Percentiles rank a stretch among this genome's conserved stretches.
Conservation (phyloP, 129 eudicot species). For the Tagetes erecta region DNA sequence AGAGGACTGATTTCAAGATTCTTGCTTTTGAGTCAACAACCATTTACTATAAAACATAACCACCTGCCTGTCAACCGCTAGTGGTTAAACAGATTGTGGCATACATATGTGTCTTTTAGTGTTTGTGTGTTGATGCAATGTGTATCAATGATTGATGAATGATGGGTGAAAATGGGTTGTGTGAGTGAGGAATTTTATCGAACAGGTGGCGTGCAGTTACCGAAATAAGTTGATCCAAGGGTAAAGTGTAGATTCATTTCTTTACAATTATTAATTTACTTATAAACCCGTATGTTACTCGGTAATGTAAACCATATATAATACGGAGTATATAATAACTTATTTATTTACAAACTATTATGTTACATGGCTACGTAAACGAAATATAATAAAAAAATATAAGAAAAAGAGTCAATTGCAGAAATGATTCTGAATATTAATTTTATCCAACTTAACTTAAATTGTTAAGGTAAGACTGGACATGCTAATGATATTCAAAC, state of each 20-base stretch:
- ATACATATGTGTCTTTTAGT: constrained; percentile 30
- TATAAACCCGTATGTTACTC: too few relatives aligned
- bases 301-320: too few relatives aligned
- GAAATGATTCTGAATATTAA: too few relatives aligned
- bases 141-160: constrained; percentile 39
- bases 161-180: constrained; percentile 15
- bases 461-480: too few relatives aligned
- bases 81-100: constrained; percentile 17
- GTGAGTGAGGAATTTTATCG: constrained; percentile 37
- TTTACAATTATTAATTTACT: background rate
- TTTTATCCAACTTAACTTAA: too few relatives aligned
- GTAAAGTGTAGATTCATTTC: constrained; percentile 18
- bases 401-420: too few relatives aligned
- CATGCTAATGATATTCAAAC: too few relatives aligned
- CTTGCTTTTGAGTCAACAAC: constrained; percentile 40
- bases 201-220: constrained; percentile 27
- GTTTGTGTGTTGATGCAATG: constrained; percentile 30
- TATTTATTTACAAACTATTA: background rate
- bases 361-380: too few relatives aligned
- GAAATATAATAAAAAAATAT: too few relatives aligned
- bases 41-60: constrained; percentile 27
- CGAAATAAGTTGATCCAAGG: constrained; percentile 38
- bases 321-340: background rate
- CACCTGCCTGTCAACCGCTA: constrained; percentile 10
- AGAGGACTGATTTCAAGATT: constrained; percentile 31